Evolutionary conservation across 2,329 filamentous ascomycete genomes (phyloP).

Genomic region (Hymenoscyphus albidus): DNA sequence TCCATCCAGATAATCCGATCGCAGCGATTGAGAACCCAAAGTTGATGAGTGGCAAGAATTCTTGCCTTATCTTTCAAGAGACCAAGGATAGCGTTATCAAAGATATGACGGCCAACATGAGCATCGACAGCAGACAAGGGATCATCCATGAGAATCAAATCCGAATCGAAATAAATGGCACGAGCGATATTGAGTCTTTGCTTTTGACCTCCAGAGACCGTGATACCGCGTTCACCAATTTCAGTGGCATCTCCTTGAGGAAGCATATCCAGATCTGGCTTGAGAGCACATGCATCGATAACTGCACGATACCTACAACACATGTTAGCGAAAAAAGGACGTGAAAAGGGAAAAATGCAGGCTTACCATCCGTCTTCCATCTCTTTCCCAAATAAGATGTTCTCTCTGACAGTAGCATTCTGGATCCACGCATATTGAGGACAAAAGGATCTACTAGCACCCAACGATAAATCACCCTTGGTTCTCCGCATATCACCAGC

Average conservation of each 20-base stretch:
- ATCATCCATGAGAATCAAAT: conserved; percentile 67
- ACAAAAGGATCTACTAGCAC: conserved; percentile 82
- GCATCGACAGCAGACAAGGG: conserved; percentile 67
- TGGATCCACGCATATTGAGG: conserved; percentile 98
- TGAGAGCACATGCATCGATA: conserved; percentile 70
- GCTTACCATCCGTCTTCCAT: conserved; percentile 64
- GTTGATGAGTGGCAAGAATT: conserved; percentile 88
- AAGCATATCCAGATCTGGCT: conserved; percentile 87
- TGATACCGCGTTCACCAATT: conserved; percentile 93
- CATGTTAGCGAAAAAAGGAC: conserved; percentile 42
- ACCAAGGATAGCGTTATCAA: conserved; percentile 90
- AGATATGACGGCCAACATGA: conserved; percentile 71
- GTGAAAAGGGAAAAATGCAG: too few species aligned
- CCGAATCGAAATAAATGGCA: conserved; percentile 66
- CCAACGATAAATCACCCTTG: conserved; percentile 66
- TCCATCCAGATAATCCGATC: conserved; percentile 95
- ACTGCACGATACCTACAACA: conserved; percentile 49
- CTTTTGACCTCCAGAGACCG: conserved; percentile 91
- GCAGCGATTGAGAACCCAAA: conserved; percentile 86
- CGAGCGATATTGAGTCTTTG: conserved; percentile 92
- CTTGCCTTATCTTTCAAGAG: conserved; percentile 85
- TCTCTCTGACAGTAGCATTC: conserved; percentile 80
- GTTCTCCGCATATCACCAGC: conserved; percentile 93
- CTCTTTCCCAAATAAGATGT: conserved; percentile 84
- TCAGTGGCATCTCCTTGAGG: conserved; percentile 85